Percentiles rank a stretch among this genome's conserved stretches.
phyloP scores from a whole-genome alignment of 176 grass and related monocot species.

The Thinopyrum elongatum region DNA sequence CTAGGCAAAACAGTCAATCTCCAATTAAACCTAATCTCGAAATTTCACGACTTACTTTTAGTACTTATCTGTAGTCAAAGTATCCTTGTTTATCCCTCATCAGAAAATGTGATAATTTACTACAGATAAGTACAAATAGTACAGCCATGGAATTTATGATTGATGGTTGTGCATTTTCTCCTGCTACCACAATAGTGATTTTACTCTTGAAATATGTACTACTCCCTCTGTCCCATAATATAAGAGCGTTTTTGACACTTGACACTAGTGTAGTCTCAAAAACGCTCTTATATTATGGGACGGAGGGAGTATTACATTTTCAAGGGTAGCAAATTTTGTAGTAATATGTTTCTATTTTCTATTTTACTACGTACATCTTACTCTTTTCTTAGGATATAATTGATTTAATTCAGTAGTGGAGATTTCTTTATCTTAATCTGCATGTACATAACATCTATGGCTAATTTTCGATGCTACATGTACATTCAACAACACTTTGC shows the following conservation, averaged over 20 bases:
- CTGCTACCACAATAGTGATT: no score
- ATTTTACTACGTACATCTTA: neutral
- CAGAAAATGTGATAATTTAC: slow-evolving; percentile 1
- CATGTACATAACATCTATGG: neutral
- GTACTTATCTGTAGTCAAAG: slow-evolving; percentile 5
- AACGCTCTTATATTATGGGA: no score
- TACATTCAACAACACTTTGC: neutral
- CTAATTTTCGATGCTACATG: neutral
- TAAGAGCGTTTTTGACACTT: no score
- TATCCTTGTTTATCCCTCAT: neutral
- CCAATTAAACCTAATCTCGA: neutral
- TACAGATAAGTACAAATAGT: no score
- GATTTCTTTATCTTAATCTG: neutral
- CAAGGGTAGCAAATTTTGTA: neutral
- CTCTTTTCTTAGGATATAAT: neutral
- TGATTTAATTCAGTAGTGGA: neutral
- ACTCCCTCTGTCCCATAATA: no score
- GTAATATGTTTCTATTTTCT: neutral
- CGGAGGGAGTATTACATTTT: no score
- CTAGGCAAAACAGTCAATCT: neutral
- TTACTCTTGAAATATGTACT: no score
- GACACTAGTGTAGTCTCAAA: no score
- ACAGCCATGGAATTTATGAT: neutral
- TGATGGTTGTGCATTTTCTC: neutral
- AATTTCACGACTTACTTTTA: slow-evolving; percentile 8